Evolutionary conservation across 2,329 filamentous ascomycete genomes (phyloP).

Genomic region (Elsinoe ampelina): DNA sequence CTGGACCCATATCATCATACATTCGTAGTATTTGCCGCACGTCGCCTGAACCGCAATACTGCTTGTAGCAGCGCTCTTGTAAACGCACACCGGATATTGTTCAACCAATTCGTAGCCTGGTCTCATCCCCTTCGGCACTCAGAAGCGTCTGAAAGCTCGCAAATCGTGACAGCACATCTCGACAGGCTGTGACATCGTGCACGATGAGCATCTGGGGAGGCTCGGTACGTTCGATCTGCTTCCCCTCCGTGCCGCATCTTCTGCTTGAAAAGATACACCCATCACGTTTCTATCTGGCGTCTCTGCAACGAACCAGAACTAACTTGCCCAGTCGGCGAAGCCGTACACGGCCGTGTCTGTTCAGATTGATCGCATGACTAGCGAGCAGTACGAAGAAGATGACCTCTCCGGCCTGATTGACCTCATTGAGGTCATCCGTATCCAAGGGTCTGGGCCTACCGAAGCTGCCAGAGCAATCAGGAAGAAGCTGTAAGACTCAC

Average conservation of each 20-base stretch:
- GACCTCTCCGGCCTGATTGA: constrained; percentile 88
- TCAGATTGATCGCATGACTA: constrained; percentile 80
- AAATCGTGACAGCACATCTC: background rate
- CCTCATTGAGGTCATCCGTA: constrained; percentile 83
- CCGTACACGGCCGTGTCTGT: constrained; percentile 92
- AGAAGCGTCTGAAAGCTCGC: too few relatives aligned
- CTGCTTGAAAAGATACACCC: background rate
- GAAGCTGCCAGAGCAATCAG: constrained; percentile 87
- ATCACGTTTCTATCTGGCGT: background rate
- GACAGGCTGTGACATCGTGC: background rate
- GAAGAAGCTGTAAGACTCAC: constrained; percentile 68
- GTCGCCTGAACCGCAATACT: background rate
- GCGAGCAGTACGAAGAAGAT: constrained; percentile 82
- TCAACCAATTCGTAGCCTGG: too few relatives aligned
- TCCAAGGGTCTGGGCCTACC: constrained; percentile 75
- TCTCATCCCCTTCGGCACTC: too few relatives aligned
- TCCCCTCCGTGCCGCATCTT: background rate
- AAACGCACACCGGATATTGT: too few relatives aligned
- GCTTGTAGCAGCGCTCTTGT: background rate
- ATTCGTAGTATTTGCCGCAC: too few relatives aligned
- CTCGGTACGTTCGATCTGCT: background rate
- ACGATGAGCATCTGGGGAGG: constrained; percentile 6
- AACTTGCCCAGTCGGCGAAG: constrained; percentile 38
- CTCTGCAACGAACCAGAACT: background rate
- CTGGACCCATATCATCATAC: background rate